phyloP scores from a whole-genome alignment of 208 protist species.

The Trypanosoma rangeli region DNA sequence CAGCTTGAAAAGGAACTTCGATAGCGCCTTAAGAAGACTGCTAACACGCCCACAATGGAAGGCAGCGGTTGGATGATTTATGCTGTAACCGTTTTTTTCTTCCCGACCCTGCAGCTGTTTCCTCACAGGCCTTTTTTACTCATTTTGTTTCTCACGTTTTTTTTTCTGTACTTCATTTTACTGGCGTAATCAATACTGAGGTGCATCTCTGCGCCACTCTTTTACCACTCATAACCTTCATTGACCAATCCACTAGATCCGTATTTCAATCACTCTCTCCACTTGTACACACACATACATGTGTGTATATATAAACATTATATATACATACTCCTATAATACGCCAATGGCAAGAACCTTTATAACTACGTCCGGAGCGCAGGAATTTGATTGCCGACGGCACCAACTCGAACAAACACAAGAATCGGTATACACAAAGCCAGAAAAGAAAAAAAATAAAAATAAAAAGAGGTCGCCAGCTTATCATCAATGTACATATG shows the following conservation, averaged over 20 bases:
- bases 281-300: background rate
- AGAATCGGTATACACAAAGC: background rate
- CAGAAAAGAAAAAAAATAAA: background rate
- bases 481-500: background rate
- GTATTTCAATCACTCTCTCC: background rate
- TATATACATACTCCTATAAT: too few relatives aligned
- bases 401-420: background rate
- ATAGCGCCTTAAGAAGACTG: conserved; percentile 7
- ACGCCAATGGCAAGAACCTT: background rate
- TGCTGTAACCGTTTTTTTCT: background rate
- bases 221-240: background rate
- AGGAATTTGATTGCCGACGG: background rate
- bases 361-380: background rate
- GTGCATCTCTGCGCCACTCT: background rate
- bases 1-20: conserved; percentile 37
- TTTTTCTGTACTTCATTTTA: background rate
- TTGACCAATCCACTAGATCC: background rate
- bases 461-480: background rate
- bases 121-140: too few relatives aligned
- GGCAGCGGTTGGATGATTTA: background rate
- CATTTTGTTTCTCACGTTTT: background rate
- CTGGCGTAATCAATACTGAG: background rate
- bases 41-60: background rate
- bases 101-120: background rate
- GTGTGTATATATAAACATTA: background rate